These are phyloP conservation scores for Diaporthe australafricana DNA, from an alignment of 2,329 filamentous ascomycete species.

Conservation along the genomic window DNA sequence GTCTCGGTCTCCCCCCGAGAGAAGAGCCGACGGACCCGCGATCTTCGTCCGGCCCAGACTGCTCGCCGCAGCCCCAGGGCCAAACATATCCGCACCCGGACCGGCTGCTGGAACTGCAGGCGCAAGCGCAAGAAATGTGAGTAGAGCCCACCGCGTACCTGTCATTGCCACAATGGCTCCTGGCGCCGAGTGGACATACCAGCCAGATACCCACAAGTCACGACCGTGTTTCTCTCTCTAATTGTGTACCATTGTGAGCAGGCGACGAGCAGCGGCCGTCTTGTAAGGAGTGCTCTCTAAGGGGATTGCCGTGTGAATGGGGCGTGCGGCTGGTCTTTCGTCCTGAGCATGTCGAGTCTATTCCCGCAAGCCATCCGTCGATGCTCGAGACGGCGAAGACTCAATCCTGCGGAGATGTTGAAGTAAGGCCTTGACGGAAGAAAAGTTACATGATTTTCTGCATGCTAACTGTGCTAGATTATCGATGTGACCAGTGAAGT, in stretches of 20 bases:
- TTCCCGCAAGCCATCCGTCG: slow-evolving; percentile 18
- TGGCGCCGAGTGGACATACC: background rate
- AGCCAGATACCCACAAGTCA: background rate
- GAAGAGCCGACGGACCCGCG: background rate
- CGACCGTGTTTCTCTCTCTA: background rate
- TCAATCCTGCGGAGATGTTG: background rate
- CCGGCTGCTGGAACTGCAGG: slow-evolving; percentile 26
- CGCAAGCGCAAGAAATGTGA: slow-evolving; percentile 28
- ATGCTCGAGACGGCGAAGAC: slow-evolving; percentile 8
- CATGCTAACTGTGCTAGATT: background rate
- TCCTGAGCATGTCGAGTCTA: slow-evolving; percentile 22
- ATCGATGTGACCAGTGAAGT: slow-evolving; percentile 20
- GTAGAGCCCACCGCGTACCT: background rate
- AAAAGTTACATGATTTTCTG: too few species aligned
- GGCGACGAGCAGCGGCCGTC: slow-evolving; percentile 18
- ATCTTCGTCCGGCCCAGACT: slow-evolving; percentile 14
- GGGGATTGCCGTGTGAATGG: slow-evolving; percentile 22
- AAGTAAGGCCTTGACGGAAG: background rate
- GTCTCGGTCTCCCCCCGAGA: slow-evolving; percentile 9
- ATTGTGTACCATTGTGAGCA: background rate
- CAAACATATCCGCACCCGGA: slow-evolving; percentile 15
- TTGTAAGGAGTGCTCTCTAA: slow-evolving; percentile 25
- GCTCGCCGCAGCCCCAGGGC: slow-evolving; percentile 9
- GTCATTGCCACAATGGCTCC: background rate
- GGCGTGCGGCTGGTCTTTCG: slow-evolving; percentile 17